phyloP scores from a whole-genome alignment of 352 stramenopile genomes.

The Peronospora destructor region DNA sequence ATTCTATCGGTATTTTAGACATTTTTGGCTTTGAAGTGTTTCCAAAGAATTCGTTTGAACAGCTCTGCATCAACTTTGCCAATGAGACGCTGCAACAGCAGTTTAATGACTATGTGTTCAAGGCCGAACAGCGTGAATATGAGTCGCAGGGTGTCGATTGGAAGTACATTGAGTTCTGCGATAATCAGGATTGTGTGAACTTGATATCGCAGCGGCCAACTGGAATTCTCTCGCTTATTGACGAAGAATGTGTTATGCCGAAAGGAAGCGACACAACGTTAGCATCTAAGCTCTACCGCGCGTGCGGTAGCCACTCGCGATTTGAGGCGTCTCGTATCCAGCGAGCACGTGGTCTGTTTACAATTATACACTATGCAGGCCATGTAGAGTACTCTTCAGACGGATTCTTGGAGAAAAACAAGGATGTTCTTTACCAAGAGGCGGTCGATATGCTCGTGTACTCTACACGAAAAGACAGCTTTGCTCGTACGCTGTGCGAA shows the following conservation, averaged over 20 bases:
- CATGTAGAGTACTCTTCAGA: constrained; percentile 70
- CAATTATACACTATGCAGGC: constrained; percentile 76
- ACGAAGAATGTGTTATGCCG: constrained; percentile 86
- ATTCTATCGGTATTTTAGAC: constrained; percentile 88
- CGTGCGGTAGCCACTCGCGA: constrained; percentile 48
- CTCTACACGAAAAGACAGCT: constrained; percentile 62
- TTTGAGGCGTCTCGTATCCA: constrained; percentile 77
- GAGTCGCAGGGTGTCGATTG: constrained; percentile 75
- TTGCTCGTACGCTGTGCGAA: constrained; percentile 64
- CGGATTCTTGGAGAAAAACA: constrained; percentile 85
- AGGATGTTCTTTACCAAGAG: constrained; percentile 77
- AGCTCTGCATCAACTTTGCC: constrained; percentile 88
- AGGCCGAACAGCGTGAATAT: constrained; percentile 82
- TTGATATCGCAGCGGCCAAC: constrained; percentile 85
- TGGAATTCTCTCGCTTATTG: constrained; percentile 75
- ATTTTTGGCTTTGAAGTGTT: constrained; percentile 93
- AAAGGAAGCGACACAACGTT: constrained; percentile 80
- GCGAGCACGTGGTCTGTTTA: constrained; percentile 61
- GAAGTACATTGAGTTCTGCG: constrained; percentile 78
- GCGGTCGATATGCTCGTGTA: constrained; percentile 74
- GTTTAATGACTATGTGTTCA: constrained; percentile 88
- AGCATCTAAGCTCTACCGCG: constrained; percentile 75
- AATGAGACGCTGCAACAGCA: constrained; percentile 87
- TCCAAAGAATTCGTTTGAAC: constrained; percentile 85
- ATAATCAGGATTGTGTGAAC: constrained; percentile 87